Percentiles rank a stretch among this genome's conserved stretches.
Conservation (phyloP, 1,139 yeast species). For the Suhomyces chickasaworum region DNA sequence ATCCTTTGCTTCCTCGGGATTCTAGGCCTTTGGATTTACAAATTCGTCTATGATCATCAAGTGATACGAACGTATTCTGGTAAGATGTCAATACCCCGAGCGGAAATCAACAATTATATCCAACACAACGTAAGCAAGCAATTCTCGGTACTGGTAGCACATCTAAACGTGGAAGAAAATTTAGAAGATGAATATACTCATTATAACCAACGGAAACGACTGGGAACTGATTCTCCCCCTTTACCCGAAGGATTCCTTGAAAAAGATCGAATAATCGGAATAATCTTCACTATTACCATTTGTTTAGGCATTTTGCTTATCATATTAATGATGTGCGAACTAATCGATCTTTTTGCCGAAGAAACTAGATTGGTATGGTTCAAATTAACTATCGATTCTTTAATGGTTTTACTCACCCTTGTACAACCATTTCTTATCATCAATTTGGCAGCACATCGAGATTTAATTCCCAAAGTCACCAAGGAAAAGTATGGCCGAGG, state of each 20-base stretch:
- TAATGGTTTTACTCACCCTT: constrained; percentile 35
- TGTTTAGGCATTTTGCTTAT: constrained; percentile 38
- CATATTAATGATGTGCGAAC: constrained; percentile 42
- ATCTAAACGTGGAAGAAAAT: constrained; percentile 23
- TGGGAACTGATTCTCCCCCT: background rate
- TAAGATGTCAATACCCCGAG: constrained; percentile 16
- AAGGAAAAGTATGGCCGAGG: constrained; percentile 11
- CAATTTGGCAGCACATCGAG: constrained; percentile 33
- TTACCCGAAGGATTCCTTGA: background rate
- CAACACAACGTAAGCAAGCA: constrained; percentile 5
- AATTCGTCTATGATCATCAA: constrained; percentile 28
- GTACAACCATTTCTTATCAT: constrained; percentile 39
- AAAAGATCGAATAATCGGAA: constrained; percentile 23
- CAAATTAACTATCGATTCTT: constrained; percentile 33
- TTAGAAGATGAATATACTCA: constrained; percentile 24
- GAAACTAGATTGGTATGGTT: constrained; percentile 30
- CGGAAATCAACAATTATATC: constrained; percentile 25
- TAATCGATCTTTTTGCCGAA: constrained; percentile 28
- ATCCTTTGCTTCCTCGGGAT: constrained; percentile 20
- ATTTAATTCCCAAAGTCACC: constrained; percentile 25
- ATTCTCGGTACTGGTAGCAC: constrained; percentile 21
- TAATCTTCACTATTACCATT: constrained; percentile 32
- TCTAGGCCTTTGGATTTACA: constrained; percentile 25
- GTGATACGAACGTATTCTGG: constrained; percentile 29
- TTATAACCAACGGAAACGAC: constrained; percentile 19